Evolutionary conservation across 306 rosid genomes (phyloP), one percentile per base, ranked within the genome.

Genomic region (Dalbergia oliveri): DNA sequence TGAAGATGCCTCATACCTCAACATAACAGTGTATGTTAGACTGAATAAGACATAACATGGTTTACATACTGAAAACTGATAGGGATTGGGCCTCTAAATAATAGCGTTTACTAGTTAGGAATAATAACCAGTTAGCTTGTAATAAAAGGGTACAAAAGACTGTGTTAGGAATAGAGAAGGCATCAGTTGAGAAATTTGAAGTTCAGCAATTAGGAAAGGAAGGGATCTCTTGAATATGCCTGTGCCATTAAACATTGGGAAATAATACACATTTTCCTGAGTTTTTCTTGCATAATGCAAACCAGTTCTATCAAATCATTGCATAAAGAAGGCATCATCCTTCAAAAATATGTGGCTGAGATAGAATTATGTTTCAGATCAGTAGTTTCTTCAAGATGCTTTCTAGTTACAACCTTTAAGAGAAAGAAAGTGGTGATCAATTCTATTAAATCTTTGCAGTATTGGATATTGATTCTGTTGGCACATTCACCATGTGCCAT

Each of bases 391-490:
- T 45, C 19, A 14, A 45, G 37, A 50, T 14, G 33, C 19, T 23
- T 78, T 61, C 34, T 50, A 26, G 41, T 61, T 39, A 26, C 12
- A 58, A 11, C 69, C 39, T 11, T n/a, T 0, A 19, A 21, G 31
- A 39, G 65, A 72, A 78, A 14, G 35, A 23, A 69, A 77, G 13
- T 31, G 44, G 15, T 75, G 70, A 84, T 85, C 43, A 56, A 39
- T 58, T 86, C 71, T 76, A 23, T 76, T 53, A 10, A 3, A 81
- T 51, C 56, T 63, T 39, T 88, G 75, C 94, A 95, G 99, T 95
- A 79, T 11, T 95, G 88, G 99, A 95, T 84, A 95, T 95, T 70
- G 99, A 95, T 84, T 81, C 99, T 70, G 99, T 94, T 86, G 99
- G 97, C 15, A 94, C 99, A 12, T 94, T 91, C 87, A 94, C 97